phyloP scores from a whole-genome alignment of 169 alveolate genomes.

The Eimeria necatrix region DNA sequence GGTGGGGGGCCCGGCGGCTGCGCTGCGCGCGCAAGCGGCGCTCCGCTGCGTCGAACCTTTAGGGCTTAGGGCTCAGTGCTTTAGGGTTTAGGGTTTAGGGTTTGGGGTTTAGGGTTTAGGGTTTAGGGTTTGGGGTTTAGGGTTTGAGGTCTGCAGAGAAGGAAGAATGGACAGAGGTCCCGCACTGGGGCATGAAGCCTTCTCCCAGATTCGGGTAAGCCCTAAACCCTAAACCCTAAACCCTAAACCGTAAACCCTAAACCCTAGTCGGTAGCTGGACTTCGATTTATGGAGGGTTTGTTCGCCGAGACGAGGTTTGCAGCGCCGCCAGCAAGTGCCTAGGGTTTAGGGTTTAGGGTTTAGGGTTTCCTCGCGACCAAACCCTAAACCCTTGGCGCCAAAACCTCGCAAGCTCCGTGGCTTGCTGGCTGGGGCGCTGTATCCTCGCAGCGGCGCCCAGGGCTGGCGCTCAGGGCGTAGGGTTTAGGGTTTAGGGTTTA shows the following conservation, averaged over 20 bases:
- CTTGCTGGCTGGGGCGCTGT: too few species aligned
- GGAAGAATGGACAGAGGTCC: constrained; percentile 40
- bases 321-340: background rate
- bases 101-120: background rate
- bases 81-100: background rate
- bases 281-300: background rate
- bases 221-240: constrained; percentile 12
- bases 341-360: constrained; percentile 56
- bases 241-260: constrained; percentile 44
- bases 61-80: background rate
- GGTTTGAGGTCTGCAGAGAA: constrained; percentile 31
- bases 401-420: too few species aligned
- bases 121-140: constrained; percentile 2
- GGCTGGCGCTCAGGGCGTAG: background rate
- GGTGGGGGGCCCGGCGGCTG: background rate
- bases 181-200: constrained; percentile 80
- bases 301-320: background rate
- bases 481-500: constrained; percentile 36
- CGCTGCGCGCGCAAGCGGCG: background rate
- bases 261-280: background rate
- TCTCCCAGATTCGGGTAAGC: constrained; percentile 72
- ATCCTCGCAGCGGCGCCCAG: too few species aligned
- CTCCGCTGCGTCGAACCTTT: background rate
- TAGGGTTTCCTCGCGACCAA: background rate
- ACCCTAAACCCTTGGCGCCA: too few species aligned